These are phyloP conservation scores for Monosporozyma siamensis DNA, from an alignment of 805 yeast species.

Conservation along the genomic window DNA sequence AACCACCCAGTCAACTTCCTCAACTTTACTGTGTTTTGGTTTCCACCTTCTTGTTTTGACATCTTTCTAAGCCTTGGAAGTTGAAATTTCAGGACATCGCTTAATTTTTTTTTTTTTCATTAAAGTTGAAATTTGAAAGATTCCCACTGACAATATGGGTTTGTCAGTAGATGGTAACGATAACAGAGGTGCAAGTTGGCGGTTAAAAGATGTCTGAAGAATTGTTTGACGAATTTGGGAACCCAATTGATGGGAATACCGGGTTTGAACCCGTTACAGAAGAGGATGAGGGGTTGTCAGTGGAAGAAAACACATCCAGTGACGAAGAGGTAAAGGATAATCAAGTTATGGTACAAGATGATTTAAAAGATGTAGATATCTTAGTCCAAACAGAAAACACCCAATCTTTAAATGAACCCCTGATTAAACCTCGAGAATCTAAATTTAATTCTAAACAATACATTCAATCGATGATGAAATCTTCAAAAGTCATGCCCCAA, in stretches of 20 bases:
- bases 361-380: slow-evolving; percentile 47
- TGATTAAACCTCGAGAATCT: slow-evolving; percentile 44
- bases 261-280: neutral
- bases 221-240: slow-evolving; percentile 59
- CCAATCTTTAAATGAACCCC: slow-evolving; percentile 51
- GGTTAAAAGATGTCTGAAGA: slow-evolving; percentile 51
- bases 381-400: slow-evolving; percentile 45
- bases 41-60: no score
- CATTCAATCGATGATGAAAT: slow-evolving; percentile 14
- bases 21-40: no score
- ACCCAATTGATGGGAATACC: slow-evolving; percentile 12
- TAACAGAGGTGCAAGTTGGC: no score
- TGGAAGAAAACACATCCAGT: neutral
- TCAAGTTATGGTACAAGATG: slow-evolving; percentile 9
- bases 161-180: no score
- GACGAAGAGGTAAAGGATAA: slow-evolving; percentile 2
- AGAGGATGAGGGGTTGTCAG: neutral
- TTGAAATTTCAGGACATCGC: no score
- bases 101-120: no score
- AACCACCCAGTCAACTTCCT: no score
- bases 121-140: no score
- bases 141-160: no score
- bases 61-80: no score
- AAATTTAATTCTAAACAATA: neutral
- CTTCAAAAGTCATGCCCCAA: slow-evolving; percentile 41